Base-by-base conservation (phyloP, 2,329 filamentous ascomycete species). In the Colletotrichum abscissum region DNA sequence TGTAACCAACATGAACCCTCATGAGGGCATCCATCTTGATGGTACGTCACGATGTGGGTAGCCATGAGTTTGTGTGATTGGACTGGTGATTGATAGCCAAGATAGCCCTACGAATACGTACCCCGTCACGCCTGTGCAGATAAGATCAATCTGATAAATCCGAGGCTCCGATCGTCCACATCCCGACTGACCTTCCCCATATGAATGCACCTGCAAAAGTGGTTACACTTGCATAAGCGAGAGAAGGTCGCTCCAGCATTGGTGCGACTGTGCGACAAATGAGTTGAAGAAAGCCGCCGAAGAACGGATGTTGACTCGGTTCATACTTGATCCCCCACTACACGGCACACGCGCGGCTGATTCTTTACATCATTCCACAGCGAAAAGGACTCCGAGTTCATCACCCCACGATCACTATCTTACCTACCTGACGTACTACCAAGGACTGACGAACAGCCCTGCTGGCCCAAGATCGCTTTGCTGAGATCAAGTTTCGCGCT, bases 191-290 rank as follows among this genome's bases (percentile, higher is more conserved):
- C 35, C 12, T 46, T 62, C 30, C 68, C 64, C 57, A 60, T 67
- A 33, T 1, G 33, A 42, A 6, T 14, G 33, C 55, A 56, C 68
- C 55, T 56, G n/a, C 30, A 57, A 26, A 72, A 68, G 49, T 54
- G 57, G 64, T 52, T 59, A 7, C 38, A 22, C 24, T 49, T 72
- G 57, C 69, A 67, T 63, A 56, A 57, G 69, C 69, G 64, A 72
- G 49, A 62, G 63, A 57, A 57, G 38, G 6, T 42, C 38, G 33
- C 3, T 16, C 60, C 56, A 12, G 56, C 54, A n/a, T 62, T 67
- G 60, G 56, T 22, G 68, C 56, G 42, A 24, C 30, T 56, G 63
- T 22, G 68, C 46, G 30, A 24, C 30, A 42, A 42, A 42, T 46
- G 35, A 60, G 24, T 33, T 67, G 19, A 33, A 67, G 46, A 12